phyloP scores from a whole-genome alignment of 371 early-diverging fungal species.

The Mucor sp. region DNA sequence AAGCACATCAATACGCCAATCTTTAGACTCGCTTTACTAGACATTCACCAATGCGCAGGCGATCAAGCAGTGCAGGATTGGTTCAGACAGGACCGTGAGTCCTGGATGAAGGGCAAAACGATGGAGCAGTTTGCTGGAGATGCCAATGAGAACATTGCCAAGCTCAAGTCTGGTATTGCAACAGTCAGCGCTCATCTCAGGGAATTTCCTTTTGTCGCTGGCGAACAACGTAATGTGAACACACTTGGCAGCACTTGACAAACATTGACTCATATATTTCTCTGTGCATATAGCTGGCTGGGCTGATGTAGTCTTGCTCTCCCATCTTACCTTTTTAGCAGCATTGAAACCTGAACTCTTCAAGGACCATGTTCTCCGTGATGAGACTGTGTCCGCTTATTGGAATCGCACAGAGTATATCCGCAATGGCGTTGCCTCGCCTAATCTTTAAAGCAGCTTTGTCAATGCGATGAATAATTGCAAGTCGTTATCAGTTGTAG shows the following conservation, averaged over 20 bases:
- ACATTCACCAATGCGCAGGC: neutral
- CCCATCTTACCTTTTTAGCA: slow-evolving; percentile 1
- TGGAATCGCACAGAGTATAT: slow-evolving; percentile 16
- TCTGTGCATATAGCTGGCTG: slow-evolving; percentile 15
- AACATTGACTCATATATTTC: neutral
- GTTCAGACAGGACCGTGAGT: slow-evolving; percentile 15
- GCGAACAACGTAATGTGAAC: slow-evolving; percentile 16
- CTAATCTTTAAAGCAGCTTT: neutral
- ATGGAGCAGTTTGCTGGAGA: slow-evolving; percentile 21
- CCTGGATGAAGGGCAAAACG: neutral
- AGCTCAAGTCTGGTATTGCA: slow-evolving; percentile 1
- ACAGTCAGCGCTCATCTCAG: neutral
- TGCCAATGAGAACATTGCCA: neutral
- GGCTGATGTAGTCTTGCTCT: slow-evolving; percentile 19
- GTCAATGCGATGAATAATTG: neutral
- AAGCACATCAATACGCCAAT: neutral
- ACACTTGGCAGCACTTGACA: neutral
- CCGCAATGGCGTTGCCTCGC: neutral
- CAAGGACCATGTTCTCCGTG: slow-evolving; percentile 9
- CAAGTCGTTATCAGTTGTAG: neutral
- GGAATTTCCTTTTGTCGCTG: slow-evolving; percentile 11
- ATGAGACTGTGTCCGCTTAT: slow-evolving; percentile 10
- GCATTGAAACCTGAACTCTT: slow-evolving; percentile 9
- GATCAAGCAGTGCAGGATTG: neutral
- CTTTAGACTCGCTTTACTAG: slow-evolving; percentile 4